A percentile compares a stretch with the other conserved stretches of the same genome.
These are phyloP conservation scores for Aspergillus cejpii DNA, from an alignment of 2,329 filamentous ascomycete species.

Conservation along the genomic window DNA sequence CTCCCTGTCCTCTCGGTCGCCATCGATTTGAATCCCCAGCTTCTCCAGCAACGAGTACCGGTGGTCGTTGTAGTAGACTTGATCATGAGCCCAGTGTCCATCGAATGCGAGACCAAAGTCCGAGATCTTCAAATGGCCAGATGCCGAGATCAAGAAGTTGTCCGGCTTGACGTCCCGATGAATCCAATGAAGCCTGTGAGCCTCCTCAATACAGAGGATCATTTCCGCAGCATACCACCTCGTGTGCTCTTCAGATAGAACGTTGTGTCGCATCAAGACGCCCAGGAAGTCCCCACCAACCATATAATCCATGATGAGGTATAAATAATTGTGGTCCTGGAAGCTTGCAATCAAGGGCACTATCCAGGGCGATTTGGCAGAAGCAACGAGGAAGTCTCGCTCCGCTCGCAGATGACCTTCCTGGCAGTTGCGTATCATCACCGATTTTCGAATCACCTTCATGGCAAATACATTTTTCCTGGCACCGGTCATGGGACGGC, in stretches of 20 bases:
- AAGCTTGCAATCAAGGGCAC: slow-evolving; percentile 84
- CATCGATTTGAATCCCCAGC: slow-evolving; percentile 64
- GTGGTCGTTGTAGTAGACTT: slow-evolving; percentile 76
- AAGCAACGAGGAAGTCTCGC: slow-evolving; percentile 81
- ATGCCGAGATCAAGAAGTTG: slow-evolving; percentile 85
- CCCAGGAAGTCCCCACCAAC: slow-evolving; percentile 90
- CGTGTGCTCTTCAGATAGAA: slow-evolving; percentile 69
- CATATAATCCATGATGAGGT: slow-evolving; percentile 98
- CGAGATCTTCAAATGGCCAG: slow-evolving; percentile 88
- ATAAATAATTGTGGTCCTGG: slow-evolving; percentile 75
- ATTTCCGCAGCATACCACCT: slow-evolving; percentile 92
- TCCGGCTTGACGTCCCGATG: slow-evolving; percentile 96
- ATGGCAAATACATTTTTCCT: slow-evolving; percentile 73
- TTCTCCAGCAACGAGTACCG: slow-evolving; percentile 72
- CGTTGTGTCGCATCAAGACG: slow-evolving; percentile 75
- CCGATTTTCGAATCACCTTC: slow-evolving; percentile 92
- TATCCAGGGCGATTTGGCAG: slow-evolving; percentile 83
- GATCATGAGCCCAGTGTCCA: slow-evolving; percentile 89
- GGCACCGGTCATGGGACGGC: slow-evolving; percentile 26
- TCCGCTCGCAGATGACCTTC: slow-evolving; percentile 89
- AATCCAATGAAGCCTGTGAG: slow-evolving; percentile 80
- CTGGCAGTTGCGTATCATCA: slow-evolving; percentile 85
- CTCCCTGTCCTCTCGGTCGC: slow-evolving; percentile 64
- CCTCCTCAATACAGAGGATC: slow-evolving; percentile 89
- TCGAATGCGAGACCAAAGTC: slow-evolving; percentile 96